These are phyloP conservation scores for Coemansia sp. DNA, from an alignment of 192 early-diverging fungal genomes.

Conservation along the genomic window DNA sequence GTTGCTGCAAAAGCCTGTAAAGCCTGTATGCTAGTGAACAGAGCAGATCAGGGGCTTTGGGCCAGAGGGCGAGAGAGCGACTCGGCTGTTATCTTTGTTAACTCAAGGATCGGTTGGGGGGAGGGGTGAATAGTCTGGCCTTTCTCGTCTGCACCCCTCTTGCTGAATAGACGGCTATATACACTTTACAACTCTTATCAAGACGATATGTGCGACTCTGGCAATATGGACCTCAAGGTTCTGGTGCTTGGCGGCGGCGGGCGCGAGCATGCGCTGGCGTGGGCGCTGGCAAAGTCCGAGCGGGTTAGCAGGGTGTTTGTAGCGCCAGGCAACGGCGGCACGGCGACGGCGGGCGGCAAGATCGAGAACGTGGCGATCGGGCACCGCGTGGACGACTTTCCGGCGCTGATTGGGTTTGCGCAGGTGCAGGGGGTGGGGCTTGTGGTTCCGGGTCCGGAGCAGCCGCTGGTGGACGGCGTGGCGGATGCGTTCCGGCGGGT, in stretches of 20 bases:
- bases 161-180: too few relatives aligned
- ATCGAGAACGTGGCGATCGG: slow-evolving; percentile 77
- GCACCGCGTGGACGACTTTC: slow-evolving; percentile 60
- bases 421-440: slow-evolving; percentile 68
- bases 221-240: slow-evolving; percentile 60
- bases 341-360: slow-evolving; percentile 64
- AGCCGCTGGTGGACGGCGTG: slow-evolving; percentile 93
- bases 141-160: too few relatives aligned
- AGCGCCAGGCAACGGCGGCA: slow-evolving; percentile 94
- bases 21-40: too few relatives aligned
- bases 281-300: slow-evolving; percentile 77
- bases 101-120: too few relatives aligned
- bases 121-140: too few relatives aligned
- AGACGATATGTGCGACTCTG: too few relatives aligned
- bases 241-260: slow-evolving; percentile 92
- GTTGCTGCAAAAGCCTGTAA: too few relatives aligned
- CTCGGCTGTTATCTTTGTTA: too few relatives aligned
- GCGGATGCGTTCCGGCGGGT: slow-evolving; percentile 74
- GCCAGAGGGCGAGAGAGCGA: too few relatives aligned
- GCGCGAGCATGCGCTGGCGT: slow-evolving; percentile 93
- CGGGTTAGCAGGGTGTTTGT: slow-evolving; percentile 81
- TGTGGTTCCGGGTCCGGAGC: slow-evolving; percentile 93
- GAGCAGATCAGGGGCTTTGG: too few relatives aligned
- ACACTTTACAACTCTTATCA: too few relatives aligned
- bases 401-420: slow-evolving; percentile 73